Evolutionary conservation across 306 rosid genomes (phyloP), one percentile per base, ranked within the genome.

Genomic region (Glycine tomentella): DNA sequence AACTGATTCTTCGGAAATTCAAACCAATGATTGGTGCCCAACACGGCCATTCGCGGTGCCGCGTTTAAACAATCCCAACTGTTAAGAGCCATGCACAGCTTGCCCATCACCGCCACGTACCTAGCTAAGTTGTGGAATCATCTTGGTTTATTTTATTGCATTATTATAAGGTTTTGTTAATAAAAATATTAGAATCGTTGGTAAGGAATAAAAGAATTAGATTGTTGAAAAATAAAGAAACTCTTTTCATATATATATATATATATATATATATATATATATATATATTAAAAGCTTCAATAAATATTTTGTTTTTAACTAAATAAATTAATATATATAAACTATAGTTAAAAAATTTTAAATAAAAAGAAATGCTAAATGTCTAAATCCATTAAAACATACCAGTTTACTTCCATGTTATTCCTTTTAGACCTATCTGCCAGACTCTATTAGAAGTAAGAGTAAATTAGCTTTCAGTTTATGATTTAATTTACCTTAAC

Each of bases 41-140:
- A 74, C 80, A 74, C 69, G 75, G 80, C 50, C 25, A 72, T 15
- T 17, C 48, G 80, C 80, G 80, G 77, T 83, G 87, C 87, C 83
- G 83, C 83, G 77, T 83, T 70, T 25, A 25, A 62, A 61, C 46
- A 7, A 15, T 10, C 56, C 20, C 81, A 49, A 11, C 59, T 45
- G 81, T 70, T 62, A 59, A 61, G 67, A 61, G 13, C 52, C 62
- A 51, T n/a, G 42, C n/a, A 53, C 74, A 51, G 72, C 67, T 76
- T n/a, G 62, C 72, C 1, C 44, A 38, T 4, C 81, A 63, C 59
- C 81, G 46, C 76, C 38, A 36, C 40, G 4, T 36, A 5, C 73
- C 5, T 10, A 20, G 50, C 71, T 12, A 12, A 61, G 9, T 57
- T 69, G 13, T 10, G 8, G 7, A 15, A 38, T 52, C 46, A 25